Conservation (phyloP, 2,329 filamentous ascomycete species). For the Fusarium sacchari region DNA sequence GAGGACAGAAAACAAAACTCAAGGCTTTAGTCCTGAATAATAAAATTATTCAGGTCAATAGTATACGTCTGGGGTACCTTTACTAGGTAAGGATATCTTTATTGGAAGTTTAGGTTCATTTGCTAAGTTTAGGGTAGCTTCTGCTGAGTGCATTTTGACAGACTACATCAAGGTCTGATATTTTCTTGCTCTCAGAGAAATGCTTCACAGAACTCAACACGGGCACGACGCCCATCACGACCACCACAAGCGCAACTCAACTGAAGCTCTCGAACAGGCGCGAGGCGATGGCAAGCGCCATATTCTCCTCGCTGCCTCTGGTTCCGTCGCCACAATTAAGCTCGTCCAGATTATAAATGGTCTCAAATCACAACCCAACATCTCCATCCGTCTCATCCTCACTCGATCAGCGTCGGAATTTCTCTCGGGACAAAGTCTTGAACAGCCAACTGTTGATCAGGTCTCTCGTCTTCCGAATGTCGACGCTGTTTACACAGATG, state of each 20-base stretch:
- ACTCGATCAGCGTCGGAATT: conserved; percentile 80
- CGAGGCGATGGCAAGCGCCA: conserved; percentile 54
- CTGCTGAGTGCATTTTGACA: background rate
- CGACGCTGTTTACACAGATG: conserved; percentile 82
- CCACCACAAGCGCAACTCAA: conserved; percentile 39
- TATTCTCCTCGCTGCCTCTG: conserved; percentile 54
- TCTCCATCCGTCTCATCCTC: conserved; percentile 88
- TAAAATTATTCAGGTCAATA: background rate
- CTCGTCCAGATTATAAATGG: conserved; percentile 72
- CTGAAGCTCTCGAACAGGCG: conserved; percentile 47
- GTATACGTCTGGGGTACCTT: background rate
- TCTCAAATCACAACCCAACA: conserved; percentile 60
- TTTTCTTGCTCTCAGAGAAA: background rate
- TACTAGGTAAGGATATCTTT: background rate
- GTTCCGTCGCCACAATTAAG: conserved; percentile 89
- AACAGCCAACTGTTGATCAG: conserved; percentile 76
- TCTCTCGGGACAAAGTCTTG: conserved; percentile 76
- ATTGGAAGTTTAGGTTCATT: background rate
- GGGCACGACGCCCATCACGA: conserved; percentile 41
- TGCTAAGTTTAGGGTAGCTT: background rate
- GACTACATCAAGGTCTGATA: background rate
- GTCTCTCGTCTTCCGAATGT: conserved; percentile 74
- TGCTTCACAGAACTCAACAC: conserved; percentile 36
- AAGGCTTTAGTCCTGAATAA: background rate
- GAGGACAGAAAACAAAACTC: background rate